Evolutionary conservation across 176 grass and related monocot genomes (phyloP).

Genomic region (Musa itinerans): DNA sequence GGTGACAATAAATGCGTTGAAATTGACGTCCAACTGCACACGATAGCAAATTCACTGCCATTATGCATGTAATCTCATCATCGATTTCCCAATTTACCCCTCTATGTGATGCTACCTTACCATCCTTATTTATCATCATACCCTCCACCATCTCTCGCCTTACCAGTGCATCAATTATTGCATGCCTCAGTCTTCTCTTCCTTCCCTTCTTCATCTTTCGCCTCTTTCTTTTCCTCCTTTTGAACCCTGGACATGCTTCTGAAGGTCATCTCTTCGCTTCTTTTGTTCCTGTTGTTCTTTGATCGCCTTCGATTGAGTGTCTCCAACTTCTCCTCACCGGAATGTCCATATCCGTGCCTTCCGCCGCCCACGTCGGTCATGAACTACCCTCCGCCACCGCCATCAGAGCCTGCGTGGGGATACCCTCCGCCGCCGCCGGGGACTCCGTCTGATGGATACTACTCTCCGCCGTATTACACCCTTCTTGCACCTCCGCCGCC

Average conservation of each 20-base stretch:
- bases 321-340: background rate
- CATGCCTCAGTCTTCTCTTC: background rate
- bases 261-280: background rate
- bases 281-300: background rate
- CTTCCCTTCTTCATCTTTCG: background rate
- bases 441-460: background rate
- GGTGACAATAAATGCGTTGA: too few species aligned
- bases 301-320: background rate
- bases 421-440: conserved; percentile 26
- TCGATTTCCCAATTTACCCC: too few species aligned
- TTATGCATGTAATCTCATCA: too few species aligned
- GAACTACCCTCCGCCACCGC: conserved; percentile 35
- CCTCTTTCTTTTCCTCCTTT: background rate
- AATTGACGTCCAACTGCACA: too few species aligned
- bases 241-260: background rate
- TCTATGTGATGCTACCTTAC: too few species aligned
- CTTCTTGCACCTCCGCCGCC: conserved; percentile 41
- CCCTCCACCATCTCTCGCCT: too few species aligned
- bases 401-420: conserved; percentile 3
- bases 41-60: too few species aligned
- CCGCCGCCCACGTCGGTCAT: conserved; percentile 26
- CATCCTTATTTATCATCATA: too few species aligned
- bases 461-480: conserved; percentile 22
- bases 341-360: conserved; percentile 53
- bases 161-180: too few species aligned